Base-by-base conservation (phyloP, 495 filamentous ascomycete species). In the Clohesyomyces aquaticus region DNA sequence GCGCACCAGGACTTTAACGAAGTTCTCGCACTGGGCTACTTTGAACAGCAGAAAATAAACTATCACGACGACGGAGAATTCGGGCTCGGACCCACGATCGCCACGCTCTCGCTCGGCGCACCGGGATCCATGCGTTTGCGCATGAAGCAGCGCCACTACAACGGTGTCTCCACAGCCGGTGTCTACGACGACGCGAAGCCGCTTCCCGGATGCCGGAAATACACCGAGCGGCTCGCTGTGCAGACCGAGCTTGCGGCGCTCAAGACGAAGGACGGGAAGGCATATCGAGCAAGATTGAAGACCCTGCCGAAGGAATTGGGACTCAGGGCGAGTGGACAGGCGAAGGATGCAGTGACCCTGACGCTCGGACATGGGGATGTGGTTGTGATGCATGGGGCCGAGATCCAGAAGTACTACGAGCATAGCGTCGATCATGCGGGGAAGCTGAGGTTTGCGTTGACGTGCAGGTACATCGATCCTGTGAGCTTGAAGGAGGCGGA, bases 11-110 rank as follows among this genome's bases (percentile, higher is more conserved):
- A 75, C 9, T 89, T 89, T 71, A 96, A 96, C 69, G 92, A 96
- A 69, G 68, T 90, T 8, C 81, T 96, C 0, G 78, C 83, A 0
- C 75, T 96, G 0, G 91, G 88, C 0, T 96, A 93, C 67, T 86
- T 93, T 61, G 83, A 91, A 68, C 74, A 79, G 0, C 84, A 63
- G 46, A 38, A 38, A 38, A 38, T 38, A 6, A 38, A 14, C 60
- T 91, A 83, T 60, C 92, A 96, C 56, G 91, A 95, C 68, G 92
- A 96, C 61, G 92, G 92, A 0, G 92, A 96, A 72, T 75, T 71
- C 0, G 82, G 84, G 0, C 79, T 96, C 0, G 91, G 90, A 0
- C 87, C 89, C 0, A 90, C 84, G 0, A 87, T 96, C 25, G 87
- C 88, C 0, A 87, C 90, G 0, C 75, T 93, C 0, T 91, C 90